A percentile compares a stretch with the other conserved stretches of the same genome.
These are phyloP conservation scores for Pseudohyphozyma bogoriensis DNA, from an alignment of 768 basidiomycete species.

Conservation along the genomic window DNA sequence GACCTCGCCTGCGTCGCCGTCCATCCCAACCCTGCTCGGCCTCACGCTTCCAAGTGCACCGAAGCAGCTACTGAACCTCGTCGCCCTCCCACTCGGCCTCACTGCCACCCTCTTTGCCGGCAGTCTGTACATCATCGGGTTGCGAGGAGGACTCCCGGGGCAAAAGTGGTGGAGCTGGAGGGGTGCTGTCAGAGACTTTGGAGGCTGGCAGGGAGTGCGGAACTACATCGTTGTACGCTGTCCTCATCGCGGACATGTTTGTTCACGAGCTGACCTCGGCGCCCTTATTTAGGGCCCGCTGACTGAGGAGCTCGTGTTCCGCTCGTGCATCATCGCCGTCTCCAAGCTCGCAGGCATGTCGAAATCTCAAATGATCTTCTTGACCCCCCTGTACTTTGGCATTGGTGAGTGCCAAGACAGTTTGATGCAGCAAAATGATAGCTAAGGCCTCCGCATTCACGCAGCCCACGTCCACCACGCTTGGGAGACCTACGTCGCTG, in stretches of 20 bases:
- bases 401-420: constrained; percentile 50
- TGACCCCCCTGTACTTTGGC: constrained; percentile 78
- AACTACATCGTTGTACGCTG: constrained; percentile 47
- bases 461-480: constrained; percentile 87
- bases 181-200: constrained; percentile 9
- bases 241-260: not conserved
- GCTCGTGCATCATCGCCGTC: constrained; percentile 67
- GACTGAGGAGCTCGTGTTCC: constrained; percentile 86
- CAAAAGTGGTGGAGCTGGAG: constrained; percentile 20
- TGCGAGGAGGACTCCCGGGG: constrained; percentile 35
- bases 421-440: not conserved
- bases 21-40: not conserved
- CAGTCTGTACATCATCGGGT: constrained; percentile 35
- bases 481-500: constrained; percentile 68
- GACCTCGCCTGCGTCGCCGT: not conserved
- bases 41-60: constrained; percentile 2
- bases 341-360: constrained; percentile 59
- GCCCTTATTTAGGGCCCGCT: constrained; percentile 57
- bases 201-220: constrained; percentile 45
- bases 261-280: not conserved
- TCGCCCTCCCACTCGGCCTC: constrained; percentile 33
- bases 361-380: constrained; percentile 55
- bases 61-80: constrained; percentile 7
- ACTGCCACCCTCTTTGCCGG: constrained; percentile 39
- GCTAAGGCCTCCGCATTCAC: not conserved